Evolutionary conservation across 306 rosid species (phyloP).

Genomic region (Betula pendula): DNA sequence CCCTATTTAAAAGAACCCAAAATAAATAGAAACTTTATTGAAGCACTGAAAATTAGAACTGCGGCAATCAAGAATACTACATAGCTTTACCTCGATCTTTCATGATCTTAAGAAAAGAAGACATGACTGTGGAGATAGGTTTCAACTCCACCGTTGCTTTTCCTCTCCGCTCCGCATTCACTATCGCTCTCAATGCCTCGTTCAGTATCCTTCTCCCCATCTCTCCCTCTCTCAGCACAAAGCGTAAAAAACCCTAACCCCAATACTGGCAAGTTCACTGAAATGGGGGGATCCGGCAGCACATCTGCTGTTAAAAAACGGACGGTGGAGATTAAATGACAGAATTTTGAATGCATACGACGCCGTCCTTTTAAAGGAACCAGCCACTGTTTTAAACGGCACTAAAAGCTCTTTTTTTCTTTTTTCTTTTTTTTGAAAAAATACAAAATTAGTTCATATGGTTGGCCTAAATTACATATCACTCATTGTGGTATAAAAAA

Average conservation of each 20-base stretch:
- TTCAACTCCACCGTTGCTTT: conserved; percentile 70
- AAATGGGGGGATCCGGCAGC: too few relatives aligned
- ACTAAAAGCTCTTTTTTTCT: too few relatives aligned
- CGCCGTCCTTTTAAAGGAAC: too few relatives aligned
- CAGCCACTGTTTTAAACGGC: too few relatives aligned
- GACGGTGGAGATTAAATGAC: too few relatives aligned
- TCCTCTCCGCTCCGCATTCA: conserved; percentile 80
- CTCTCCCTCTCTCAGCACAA: not conserved
- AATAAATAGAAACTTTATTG: not conserved
- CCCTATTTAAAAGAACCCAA: not conserved
- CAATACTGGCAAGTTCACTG: not conserved
- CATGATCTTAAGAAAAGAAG: conserved; percentile 84
- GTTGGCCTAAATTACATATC: too few relatives aligned
- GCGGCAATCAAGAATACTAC: too few relatives aligned
- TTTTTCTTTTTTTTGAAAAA: too few relatives aligned
- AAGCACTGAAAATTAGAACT: not conserved
- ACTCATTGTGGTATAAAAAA: too few relatives aligned
- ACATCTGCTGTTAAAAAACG: too few relatives aligned
- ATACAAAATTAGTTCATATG: too few relatives aligned
- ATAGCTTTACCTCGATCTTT: conserved; percentile 61
- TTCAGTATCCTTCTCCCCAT: conserved; percentile 90
- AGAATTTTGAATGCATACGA: too few relatives aligned
- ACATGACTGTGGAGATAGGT: conserved; percentile 71
- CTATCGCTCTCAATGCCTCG: conserved; percentile 73
- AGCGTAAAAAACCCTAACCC: not conserved